Percentiles rank a stretch among this genome's conserved stretches.
Evolutionary conservation across 352 stramenopile genomes (phyloP).

Genomic region (Peronospora destructor): DNA sequence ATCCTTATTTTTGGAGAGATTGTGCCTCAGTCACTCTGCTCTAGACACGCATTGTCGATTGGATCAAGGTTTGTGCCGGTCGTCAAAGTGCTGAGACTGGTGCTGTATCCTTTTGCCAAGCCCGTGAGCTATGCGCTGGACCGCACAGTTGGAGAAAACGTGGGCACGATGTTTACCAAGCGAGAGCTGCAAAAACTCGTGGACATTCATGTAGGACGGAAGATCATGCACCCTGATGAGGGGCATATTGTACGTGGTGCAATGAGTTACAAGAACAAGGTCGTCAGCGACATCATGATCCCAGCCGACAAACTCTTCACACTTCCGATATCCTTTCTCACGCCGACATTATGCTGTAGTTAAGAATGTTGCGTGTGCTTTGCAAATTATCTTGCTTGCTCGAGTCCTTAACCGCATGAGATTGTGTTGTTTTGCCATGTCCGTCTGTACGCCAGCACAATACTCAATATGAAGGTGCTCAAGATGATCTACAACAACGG

Average conservation of each 20-base stretch:
- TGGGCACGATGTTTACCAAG: slow-evolving; percentile 93
- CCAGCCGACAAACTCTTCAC: slow-evolving; percentile 75
- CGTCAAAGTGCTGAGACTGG: slow-evolving; percentile 89
- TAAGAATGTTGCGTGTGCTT: background rate
- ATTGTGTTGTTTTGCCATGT: slow-evolving; percentile 7
- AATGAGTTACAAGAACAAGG: slow-evolving; percentile 71
- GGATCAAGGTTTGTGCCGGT: slow-evolving; percentile 77
- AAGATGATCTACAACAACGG: slow-evolving; percentile 85
- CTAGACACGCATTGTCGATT: slow-evolving; percentile 84
- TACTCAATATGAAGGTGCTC: slow-evolving; percentile 48
- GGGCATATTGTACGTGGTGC: slow-evolving; percentile 92
- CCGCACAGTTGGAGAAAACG: slow-evolving; percentile 85
- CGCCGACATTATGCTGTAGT: slow-evolving; percentile 11
- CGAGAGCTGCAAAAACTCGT: slow-evolving; percentile 93
- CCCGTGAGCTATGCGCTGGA: slow-evolving; percentile 91
- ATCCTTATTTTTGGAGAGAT: slow-evolving; percentile 96
- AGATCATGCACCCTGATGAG: slow-evolving; percentile 89
- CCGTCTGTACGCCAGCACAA: slow-evolving; percentile 34
- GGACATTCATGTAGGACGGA: slow-evolving; percentile 92
- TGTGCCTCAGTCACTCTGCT: slow-evolving; percentile 89
- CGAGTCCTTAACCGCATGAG: slow-evolving; percentile 28
- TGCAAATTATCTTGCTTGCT: background rate
- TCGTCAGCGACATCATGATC: slow-evolving; percentile 89
- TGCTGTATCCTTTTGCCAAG: slow-evolving; percentile 88
- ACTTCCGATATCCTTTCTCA: slow-evolving; percentile 56